These are phyloP conservation scores for Trichoderma semiorbis DNA, from an alignment of 2,329 filamentous ascomycete species.

Conservation along the genomic window DNA sequence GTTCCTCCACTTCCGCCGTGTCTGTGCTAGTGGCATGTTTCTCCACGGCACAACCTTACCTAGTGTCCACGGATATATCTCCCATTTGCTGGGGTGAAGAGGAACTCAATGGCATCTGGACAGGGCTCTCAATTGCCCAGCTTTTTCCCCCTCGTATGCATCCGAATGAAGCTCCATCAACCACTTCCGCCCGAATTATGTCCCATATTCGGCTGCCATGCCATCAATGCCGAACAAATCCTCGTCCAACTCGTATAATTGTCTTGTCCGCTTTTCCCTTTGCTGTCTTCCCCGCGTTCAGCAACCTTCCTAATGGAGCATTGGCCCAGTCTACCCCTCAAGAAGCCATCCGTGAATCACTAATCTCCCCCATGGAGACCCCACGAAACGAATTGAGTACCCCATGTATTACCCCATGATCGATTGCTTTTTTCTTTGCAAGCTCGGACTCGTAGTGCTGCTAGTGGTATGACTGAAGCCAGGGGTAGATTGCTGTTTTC, in stretches of 20 bases:
- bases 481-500: neutral
- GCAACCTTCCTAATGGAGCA: constrained; percentile 1
- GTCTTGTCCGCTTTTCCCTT: neutral
- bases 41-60: neutral
- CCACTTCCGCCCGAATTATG: neutral
- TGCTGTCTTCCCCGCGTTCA: neutral
- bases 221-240: neutral
- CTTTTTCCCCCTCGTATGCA: neutral
- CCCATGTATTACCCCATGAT: neutral
- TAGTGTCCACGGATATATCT: neutral
- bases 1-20: neutral
- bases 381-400: neutral
- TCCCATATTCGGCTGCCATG: neutral
- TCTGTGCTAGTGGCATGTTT: neutral
- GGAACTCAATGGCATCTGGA: neutral
- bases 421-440: neutral
- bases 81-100: neutral
- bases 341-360: neutral
- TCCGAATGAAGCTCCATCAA: neutral
- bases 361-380: neutral
- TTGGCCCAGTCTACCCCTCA: neutral
- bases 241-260: neutral
- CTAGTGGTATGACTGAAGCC: neutral
- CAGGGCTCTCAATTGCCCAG: neutral
- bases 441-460: neutral